Evolutionary conservation across 257 asterid species (phyloP), one percentile per base, ranked within the genome.

Genomic region (Eucommia ulmoides): DNA sequence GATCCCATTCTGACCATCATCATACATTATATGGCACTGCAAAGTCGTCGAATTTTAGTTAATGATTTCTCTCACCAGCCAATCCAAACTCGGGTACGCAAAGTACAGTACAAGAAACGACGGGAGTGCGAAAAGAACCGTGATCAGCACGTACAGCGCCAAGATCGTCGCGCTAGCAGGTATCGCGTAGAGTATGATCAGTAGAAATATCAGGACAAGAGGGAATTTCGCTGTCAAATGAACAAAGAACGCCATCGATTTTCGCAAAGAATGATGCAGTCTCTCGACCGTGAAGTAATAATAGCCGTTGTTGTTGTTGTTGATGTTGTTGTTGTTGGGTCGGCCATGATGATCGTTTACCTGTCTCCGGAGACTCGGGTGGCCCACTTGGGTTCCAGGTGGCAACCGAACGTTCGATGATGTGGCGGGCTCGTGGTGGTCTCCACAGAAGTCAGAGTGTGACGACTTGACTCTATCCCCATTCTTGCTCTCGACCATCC

Each of bases 401-500:
- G 65, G 41, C 62, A 18, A 1, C 48, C 52, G 67, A 1, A 65
- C 63, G n/a, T n/a, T n/a, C n/a, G n/a, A n/a, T n/a, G n/a, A n/a
- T n/a, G n/a, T n/a, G n/a, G n/a, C n/a, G 0, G 79, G 38, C n/a
- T n/a, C n/a, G 54, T 70, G 86, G 33, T 76, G 77, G 57, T 77
- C 86, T 41, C 75, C 78, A 53, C 81, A 68, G 12, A 24, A 24
- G 49, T 80, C 49, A 63, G 84, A 69, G 55, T 61, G 89, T n/a
- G n/a, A n/a, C 46, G 87, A 69, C 52, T 66, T 80, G 53, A 71
- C 71, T 60, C 97, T 75, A 54, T 88, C 89, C 8, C 97, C 95
- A 22, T 84, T 88, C 89, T 77, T 81, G 67, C 89, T 88, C 82
- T 84, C 97, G 2, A 88, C 93, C 95, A 88, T 84, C 97, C 95